Evolutionary conservation across 495 filamentous ascomycete species (phyloP).

Genomic region (Hypoxylon rickii): DNA sequence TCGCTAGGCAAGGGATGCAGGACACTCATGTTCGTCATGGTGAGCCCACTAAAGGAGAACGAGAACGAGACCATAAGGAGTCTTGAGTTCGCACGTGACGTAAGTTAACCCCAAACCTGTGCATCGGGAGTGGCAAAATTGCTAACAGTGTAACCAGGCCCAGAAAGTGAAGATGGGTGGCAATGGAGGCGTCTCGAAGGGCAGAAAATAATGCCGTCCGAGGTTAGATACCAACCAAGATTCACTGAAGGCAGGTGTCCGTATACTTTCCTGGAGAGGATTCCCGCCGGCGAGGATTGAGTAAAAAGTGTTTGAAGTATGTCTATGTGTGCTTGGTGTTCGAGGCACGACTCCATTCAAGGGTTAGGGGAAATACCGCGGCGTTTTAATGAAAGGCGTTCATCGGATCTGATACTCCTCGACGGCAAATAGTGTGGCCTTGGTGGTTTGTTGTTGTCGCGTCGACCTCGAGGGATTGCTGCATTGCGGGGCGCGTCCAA

Average conservation of each 20-base stretch:
- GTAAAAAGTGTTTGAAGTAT: background rate
- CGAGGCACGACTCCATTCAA: background rate
- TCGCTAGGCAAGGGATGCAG: slow-evolving; percentile 94
- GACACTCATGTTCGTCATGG: slow-evolving; percentile 99
- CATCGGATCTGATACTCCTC: too few relatives aligned
- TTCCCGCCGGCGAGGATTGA: too few relatives aligned
- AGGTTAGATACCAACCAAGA: too few relatives aligned
- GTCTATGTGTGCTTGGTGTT: slow-evolving; percentile 4
- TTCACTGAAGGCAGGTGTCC: too few relatives aligned
- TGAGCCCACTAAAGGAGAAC: slow-evolving; percentile 89
- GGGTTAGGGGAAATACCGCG: background rate
- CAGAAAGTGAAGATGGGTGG: slow-evolving; percentile 43
- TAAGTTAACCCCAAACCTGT: slow-evolving; percentile 34
- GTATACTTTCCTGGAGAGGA: too few relatives aligned
- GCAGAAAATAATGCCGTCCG: slow-evolving; percentile 20
- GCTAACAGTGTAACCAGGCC: slow-evolving; percentile 30
- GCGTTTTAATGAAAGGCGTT: too few relatives aligned
- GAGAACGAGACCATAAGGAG: slow-evolving; percentile 91
- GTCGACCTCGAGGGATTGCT: too few relatives aligned
- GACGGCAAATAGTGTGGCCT: too few relatives aligned
- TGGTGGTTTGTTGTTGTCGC: too few relatives aligned
- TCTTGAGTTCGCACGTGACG: slow-evolving; percentile 95
- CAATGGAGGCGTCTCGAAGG: slow-evolving; percentile 16
- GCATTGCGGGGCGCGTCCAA: too few relatives aligned
- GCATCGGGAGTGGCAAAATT: background rate